phyloP scores from a whole-genome alignment of 2,329 filamentous ascomycete species.

The Lasiodiplodia sp. region DNA sequence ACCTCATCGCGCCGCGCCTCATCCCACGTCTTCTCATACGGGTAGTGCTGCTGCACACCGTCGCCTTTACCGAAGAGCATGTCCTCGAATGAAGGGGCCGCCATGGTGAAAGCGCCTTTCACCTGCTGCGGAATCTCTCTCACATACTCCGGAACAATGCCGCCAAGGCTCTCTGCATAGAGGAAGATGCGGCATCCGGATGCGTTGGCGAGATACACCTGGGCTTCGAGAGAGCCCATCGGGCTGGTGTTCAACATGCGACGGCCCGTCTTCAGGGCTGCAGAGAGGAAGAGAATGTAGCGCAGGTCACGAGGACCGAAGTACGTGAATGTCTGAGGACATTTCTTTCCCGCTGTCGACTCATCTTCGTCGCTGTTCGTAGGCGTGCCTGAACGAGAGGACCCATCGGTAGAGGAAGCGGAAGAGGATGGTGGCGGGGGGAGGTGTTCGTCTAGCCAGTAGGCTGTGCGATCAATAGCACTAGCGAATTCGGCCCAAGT shows the following conservation, averaged over 20 bases:
- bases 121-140: constrained; percentile 5
- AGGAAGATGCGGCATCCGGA: constrained; percentile 30
- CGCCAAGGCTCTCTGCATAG: constrained; percentile 15
- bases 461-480: constrained; percentile 7
- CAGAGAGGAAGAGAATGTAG: constrained; percentile 33
- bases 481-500: constrained; percentile 4
- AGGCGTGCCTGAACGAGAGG: not conserved
- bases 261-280: constrained; percentile 30
- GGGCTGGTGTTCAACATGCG: constrained; percentile 28
- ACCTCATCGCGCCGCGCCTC: constrained; percentile 36
- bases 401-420: not conserved
- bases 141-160: constrained; percentile 30
- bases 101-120: not conserved
- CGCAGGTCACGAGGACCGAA: constrained; percentile 33
- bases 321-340: constrained; percentile 4
- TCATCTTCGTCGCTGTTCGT: not conserved
- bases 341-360: not conserved
- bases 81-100: not conserved
- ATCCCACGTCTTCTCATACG: constrained; percentile 34
- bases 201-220: constrained; percentile 25
- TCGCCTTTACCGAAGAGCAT: not conserved
- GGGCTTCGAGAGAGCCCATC: constrained; percentile 10
- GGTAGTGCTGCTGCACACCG: constrained; percentile 33
- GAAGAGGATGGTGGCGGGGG: not conserved
- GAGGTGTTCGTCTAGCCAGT: constrained; percentile 14